A percentile compares a stretch with the other conserved stretches of the same genome.
phyloP scores from a whole-genome alignment of 108 stramenopile species.

The Cyclotella kingstonii region DNA sequence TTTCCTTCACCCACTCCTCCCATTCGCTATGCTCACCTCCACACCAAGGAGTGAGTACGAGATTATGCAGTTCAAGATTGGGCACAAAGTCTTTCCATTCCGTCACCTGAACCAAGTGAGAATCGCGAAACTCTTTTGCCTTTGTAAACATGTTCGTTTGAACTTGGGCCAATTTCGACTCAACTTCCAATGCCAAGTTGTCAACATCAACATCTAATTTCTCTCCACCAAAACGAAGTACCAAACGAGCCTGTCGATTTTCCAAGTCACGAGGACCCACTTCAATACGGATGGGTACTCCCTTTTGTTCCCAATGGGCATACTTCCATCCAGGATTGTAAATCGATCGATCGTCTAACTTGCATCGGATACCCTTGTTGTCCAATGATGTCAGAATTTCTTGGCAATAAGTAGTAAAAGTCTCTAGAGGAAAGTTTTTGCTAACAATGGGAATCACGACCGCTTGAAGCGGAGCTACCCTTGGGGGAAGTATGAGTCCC shows the following conservation, averaged over 20 bases:
- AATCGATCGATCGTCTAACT: slow-evolving; percentile 91
- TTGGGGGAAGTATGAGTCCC: slow-evolving; percentile 97
- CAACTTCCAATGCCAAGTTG: slow-evolving; percentile 55
- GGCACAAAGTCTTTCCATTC: slow-evolving; percentile 99
- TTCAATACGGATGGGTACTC: slow-evolving; percentile 98
- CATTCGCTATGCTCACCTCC: slow-evolving; percentile 86
- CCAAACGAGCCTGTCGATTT: slow-evolving; percentile 72
- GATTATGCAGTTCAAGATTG: slow-evolving; percentile 90
- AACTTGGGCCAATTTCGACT: slow-evolving; percentile 78
- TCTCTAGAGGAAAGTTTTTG: slow-evolving; percentile 77
- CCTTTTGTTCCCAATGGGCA: slow-evolving; percentile 99
- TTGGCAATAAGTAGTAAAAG: slow-evolving; percentile 68
- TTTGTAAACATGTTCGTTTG: slow-evolving; percentile 91
- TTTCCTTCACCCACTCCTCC: slow-evolving; percentile 99
- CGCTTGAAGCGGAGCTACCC: slow-evolving; percentile 93
- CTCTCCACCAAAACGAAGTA: slow-evolving; percentile 86
- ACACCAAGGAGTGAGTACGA: slow-evolving; percentile 98
- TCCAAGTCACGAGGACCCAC: slow-evolving; percentile 97
- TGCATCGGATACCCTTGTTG: slow-evolving; percentile 75
- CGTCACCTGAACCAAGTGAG: slow-evolving; percentile 87
- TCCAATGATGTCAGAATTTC: slow-evolving; percentile 63
- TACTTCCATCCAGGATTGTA: slow-evolving; percentile 99
- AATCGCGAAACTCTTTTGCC: slow-evolving; percentile 87
- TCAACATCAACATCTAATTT: slow-evolving; percentile 82
- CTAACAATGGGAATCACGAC: slow-evolving; percentile 96